These are phyloP conservation scores for Pholiota conissans DNA, from an alignment of 768 basidiomycete genomes.

Conservation along the genomic window DNA sequence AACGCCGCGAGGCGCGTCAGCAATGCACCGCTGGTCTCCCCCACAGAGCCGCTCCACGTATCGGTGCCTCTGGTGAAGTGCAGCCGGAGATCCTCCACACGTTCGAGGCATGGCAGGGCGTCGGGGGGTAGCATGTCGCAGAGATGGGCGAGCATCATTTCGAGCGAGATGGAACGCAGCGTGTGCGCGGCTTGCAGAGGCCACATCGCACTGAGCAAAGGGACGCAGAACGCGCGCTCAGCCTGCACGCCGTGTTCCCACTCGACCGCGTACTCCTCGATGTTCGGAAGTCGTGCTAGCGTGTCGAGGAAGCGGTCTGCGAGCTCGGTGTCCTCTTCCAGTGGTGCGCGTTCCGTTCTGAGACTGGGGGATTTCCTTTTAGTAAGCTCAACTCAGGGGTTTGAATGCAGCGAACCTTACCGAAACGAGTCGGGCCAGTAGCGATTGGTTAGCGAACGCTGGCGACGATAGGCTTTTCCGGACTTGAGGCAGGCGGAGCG, in stretches of 20 bases:
- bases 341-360: neutral
- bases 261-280: slow-evolving; percentile 14
- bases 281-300: slow-evolving; percentile 7
- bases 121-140: slow-evolving; percentile 8
- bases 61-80: slow-evolving; percentile 8
- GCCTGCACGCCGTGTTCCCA: slow-evolving; percentile 14
- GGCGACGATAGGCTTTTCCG: slow-evolving; percentile 3
- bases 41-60: neutral
- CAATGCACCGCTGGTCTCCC: slow-evolving; percentile 7
- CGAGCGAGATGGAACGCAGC: neutral
- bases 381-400: neutral
- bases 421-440: slow-evolving; percentile 16
- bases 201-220: slow-evolving; percentile 11
- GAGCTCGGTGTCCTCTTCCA: slow-evolving; percentile 15
- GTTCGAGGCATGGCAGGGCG: slow-evolving; percentile 12
- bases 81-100: slow-evolving; percentile 8
- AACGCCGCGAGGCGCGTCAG: slow-evolving; percentile 13
- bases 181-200: neutral
- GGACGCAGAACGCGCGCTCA: slow-evolving; percentile 16
- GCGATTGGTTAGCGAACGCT: slow-evolving; percentile 7
- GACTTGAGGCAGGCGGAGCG: slow-evolving; percentile 22
- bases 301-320: slow-evolving; percentile 15
- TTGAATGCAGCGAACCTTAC: slow-evolving; percentile 5
- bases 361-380: slow-evolving; percentile 1
- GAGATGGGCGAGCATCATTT: slow-evolving; percentile 14